A percentile compares a stretch with the other conserved stretches of the same genome.
phyloP scores from a whole-genome alignment of 768 basidiomycete species.

The Cyathus striatus region DNA sequence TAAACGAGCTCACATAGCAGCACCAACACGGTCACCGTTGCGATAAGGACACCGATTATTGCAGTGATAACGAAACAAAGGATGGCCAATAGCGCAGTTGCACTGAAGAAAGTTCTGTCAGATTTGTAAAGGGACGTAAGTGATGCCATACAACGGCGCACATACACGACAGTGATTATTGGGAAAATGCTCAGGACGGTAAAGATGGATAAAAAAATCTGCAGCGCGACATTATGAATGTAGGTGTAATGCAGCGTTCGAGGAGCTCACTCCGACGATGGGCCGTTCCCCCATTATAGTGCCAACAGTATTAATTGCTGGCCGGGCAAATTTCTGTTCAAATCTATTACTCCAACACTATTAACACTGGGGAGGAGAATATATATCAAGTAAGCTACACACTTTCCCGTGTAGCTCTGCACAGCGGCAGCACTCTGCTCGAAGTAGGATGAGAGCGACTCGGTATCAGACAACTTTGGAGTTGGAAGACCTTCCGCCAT shows the following conservation, averaged over 20 bases:
- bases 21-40: slow-evolving; percentile 10
- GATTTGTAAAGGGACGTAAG: neutral
- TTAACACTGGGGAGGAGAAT: neutral
- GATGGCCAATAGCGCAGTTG: slow-evolving; percentile 7
- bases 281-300: slow-evolving; percentile 14
- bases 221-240: neutral
- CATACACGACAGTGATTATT: slow-evolving; percentile 16
- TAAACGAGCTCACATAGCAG: slow-evolving; percentile 11
- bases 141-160: neutral
- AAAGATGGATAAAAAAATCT: slow-evolving; percentile 17
- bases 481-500: too few relatives aligned
- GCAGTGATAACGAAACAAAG: slow-evolving; percentile 9
- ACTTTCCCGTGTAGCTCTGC: neutral
- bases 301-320: slow-evolving; percentile 6
- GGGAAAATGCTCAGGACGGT: slow-evolving; percentile 12
- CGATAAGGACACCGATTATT: slow-evolving; percentile 11
- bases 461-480: neutral
- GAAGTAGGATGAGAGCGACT: slow-evolving; percentile 1
- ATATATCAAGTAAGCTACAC: neutral
- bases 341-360: slow-evolving; percentile 7
- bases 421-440: slow-evolving; percentile 2
- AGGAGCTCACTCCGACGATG: slow-evolving; percentile 12
- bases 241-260: slow-evolving; percentile 1
- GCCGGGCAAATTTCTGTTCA: slow-evolving; percentile 16
- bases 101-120: neutral